Conservation (phyloP, 352 stramenopile species). For the Chrysophaeum taylorii region DNA sequence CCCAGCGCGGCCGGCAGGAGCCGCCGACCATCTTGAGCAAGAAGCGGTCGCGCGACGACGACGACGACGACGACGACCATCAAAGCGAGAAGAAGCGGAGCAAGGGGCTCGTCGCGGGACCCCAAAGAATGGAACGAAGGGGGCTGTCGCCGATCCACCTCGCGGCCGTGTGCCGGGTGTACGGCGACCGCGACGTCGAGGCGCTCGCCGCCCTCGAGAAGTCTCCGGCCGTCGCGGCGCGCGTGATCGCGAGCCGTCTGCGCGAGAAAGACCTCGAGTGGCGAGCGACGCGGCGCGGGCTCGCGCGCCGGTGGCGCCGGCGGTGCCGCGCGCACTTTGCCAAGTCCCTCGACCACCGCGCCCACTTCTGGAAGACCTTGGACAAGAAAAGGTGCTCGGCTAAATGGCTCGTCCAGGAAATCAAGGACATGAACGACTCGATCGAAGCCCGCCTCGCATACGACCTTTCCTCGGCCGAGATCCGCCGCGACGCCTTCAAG, state of each 20-base stretch:
- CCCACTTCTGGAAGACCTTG: constrained; percentile 94
- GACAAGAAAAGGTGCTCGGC: constrained; percentile 93
- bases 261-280: constrained; percentile 97
- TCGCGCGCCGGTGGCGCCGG: constrained; percentile 95
- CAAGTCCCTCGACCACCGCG: constrained; percentile 95
- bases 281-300: constrained; percentile 63
- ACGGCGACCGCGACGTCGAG: constrained; percentile 59
- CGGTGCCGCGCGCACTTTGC: constrained; percentile 96
- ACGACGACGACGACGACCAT: too few relatives aligned
- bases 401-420: constrained; percentile 72
- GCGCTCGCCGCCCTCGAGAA: constrained; percentile 85
- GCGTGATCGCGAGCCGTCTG: constrained; percentile 92
- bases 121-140: too few relatives aligned
- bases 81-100: too few relatives aligned
- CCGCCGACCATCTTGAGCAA: too few relatives aligned
- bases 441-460: not conserved
- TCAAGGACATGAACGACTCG: constrained; percentile 51
- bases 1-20: too few relatives aligned
- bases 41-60: too few relatives aligned
- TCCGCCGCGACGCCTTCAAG: constrained; percentile 46
- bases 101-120: too few relatives aligned
- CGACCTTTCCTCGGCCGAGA: constrained; percentile 27
- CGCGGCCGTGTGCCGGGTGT: constrained; percentile 94
- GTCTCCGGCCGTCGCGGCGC: constrained; percentile 93
- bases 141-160: constrained; percentile 89